Percentiles rank a stretch among this genome's conserved stretches.
These are phyloP conservation scores for Penicillium sp. DNA, from an alignment of 2,329 filamentous ascomycete genomes.

Conservation along the genomic window DNA sequence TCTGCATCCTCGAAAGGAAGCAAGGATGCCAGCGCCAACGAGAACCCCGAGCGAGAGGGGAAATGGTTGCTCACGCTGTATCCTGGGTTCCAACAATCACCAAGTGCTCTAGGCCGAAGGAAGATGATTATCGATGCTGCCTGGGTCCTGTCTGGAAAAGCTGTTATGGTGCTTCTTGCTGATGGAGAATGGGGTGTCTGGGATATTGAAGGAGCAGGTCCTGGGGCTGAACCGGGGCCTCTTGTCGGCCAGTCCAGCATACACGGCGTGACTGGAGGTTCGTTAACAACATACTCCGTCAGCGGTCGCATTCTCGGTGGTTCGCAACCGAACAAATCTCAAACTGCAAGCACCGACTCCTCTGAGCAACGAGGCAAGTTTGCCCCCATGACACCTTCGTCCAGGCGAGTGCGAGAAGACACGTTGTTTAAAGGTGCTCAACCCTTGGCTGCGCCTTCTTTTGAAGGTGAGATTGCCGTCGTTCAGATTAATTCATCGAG, in stretches of 20 bases:
- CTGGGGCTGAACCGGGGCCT: constrained; percentile 36
- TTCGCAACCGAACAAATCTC: constrained; percentile 21
- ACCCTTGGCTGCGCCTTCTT: constrained; percentile 25
- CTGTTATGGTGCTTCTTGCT: constrained; percentile 42
- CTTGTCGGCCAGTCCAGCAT: constrained; percentile 35
- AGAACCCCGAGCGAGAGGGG: constrained; percentile 32
- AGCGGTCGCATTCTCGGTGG: constrained; percentile 35
- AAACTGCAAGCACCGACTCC: constrained; percentile 15
- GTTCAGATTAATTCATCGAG: constrained; percentile 33
- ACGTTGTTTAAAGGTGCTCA: constrained; percentile 39
- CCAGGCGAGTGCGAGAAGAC: constrained; percentile 43
- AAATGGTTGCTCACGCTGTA: constrained; percentile 44
- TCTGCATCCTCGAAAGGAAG: constrained; percentile 36
- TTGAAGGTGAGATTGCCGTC: constrained; percentile 41
- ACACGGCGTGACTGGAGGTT: constrained; percentile 37
- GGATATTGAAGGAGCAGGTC: constrained; percentile 45
- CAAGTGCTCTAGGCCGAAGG: constrained; percentile 28
- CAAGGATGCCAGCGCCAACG: constrained; percentile 24
- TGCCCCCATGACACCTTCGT: constrained; percentile 47
- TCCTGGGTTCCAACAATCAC: constrained; percentile 35
- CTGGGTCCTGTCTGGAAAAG: constrained; percentile 44
- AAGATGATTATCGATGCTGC: constrained; percentile 44
- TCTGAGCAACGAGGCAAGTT: constrained; percentile 34
- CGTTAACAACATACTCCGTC: constrained; percentile 40
- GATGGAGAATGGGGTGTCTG: constrained; percentile 49